phyloP scores from a whole-genome alignment of 768 basidiomycete genomes.

The Mycena galopus region DNA sequence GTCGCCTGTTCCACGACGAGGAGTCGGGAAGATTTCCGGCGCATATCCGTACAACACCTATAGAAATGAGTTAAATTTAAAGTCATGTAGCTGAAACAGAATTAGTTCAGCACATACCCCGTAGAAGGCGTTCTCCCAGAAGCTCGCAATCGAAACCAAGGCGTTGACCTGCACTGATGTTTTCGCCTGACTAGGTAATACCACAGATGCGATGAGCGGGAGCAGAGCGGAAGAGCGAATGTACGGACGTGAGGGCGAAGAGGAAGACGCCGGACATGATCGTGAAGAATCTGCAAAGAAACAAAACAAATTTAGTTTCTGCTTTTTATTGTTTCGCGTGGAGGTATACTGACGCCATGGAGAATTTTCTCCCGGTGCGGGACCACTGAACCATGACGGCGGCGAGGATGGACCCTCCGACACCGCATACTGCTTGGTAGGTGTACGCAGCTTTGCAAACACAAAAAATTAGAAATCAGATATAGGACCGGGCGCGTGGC shows the following conservation, averaged over 20 bases:
- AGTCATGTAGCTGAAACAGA: background rate
- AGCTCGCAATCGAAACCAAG: conserved; percentile 33
- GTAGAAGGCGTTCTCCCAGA: conserved; percentile 39
- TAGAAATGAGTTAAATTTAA: conserved; percentile 28
- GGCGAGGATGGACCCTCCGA: conserved; percentile 69
- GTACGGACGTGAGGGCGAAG: conserved; percentile 67
- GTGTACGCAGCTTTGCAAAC: conserved; percentile 44
- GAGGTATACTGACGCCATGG: conserved; percentile 28
- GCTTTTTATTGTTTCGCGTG: too few relatives aligned
- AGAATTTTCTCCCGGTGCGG: conserved; percentile 33
- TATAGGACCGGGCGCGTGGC: conserved; percentile 48
- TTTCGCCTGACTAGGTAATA: conserved; percentile 65
- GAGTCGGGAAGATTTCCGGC: conserved; percentile 68
- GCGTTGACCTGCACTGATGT: conserved; percentile 50
- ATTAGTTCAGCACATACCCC: conserved; percentile 15
- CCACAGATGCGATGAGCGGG: conserved; percentile 52
- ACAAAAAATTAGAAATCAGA: conserved; percentile 22
- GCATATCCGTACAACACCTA: conserved; percentile 59
- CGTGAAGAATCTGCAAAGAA: conserved; percentile 59
- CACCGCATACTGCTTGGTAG: conserved; percentile 56
- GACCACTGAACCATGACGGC: conserved; percentile 50
- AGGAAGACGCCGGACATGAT: conserved; percentile 69
- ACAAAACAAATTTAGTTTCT: conserved; percentile 55
- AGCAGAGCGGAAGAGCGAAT: conserved; percentile 40
- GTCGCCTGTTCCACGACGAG: conserved; percentile 67